A percentile compares a stretch with the other conserved stretches of the same genome.
These are phyloP conservation scores for Irpex lacteus DNA, from an alignment of 1,284 basidiomycete genomes.

Conservation along the genomic window DNA sequence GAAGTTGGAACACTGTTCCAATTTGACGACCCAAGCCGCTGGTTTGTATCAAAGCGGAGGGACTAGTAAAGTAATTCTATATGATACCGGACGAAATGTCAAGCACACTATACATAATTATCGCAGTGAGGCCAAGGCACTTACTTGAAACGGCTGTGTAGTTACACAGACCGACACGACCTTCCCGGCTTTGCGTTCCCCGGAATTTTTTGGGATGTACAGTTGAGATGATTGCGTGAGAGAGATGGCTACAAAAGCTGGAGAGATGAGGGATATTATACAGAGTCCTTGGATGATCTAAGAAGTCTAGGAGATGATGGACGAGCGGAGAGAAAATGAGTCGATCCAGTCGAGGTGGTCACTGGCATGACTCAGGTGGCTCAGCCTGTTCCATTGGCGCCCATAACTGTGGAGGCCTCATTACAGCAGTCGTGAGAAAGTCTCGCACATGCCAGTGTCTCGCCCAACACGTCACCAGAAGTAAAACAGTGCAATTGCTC, in stretches of 20 bases:
- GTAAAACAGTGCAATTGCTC: no score
- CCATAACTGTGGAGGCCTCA: neutral
- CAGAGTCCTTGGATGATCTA: constrained; percentile 1
- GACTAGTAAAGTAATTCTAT: neutral
- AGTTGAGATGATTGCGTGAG: neutral
- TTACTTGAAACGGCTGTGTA: neutral
- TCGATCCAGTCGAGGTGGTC: neutral
- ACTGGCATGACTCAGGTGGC: neutral
- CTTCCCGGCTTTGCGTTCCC: neutral
- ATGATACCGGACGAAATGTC: neutral
- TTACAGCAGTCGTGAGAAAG: neutral
- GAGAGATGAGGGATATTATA: neutral
- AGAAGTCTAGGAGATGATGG: neutral
- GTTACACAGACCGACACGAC: constrained; percentile 1
- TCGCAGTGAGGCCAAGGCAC: neutral
- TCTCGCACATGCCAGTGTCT: neutral
- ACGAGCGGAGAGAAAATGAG: neutral
- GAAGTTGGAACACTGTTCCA: neutral
- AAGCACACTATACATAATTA: neutral
- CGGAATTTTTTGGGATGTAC: neutral
- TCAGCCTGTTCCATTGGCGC: neutral
- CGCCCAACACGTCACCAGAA: neutral
- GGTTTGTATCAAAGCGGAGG: neutral
- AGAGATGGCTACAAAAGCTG: neutral
- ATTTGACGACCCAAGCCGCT: neutral